Evolutionary conservation across 306 rosid genomes (phyloP).

Genomic region (Gastrolobium villosum): DNA sequence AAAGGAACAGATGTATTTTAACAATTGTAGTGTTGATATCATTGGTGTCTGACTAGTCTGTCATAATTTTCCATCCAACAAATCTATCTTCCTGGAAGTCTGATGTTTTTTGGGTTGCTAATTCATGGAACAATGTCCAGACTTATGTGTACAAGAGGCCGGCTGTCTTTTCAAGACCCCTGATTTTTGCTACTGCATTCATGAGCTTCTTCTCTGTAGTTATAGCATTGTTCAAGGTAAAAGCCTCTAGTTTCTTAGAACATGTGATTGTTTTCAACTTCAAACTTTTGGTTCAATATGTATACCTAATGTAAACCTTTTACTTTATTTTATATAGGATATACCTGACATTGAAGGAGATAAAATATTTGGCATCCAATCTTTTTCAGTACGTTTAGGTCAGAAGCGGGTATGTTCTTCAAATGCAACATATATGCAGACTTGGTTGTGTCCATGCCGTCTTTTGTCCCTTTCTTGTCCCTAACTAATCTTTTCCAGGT

Average conservation of each 20-base stretch:
- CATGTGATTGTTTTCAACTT: constrained; percentile 26
- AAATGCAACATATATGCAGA: constrained; percentile 36
- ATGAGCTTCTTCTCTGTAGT: constrained; percentile 99
- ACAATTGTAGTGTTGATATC: constrained; percentile 23
- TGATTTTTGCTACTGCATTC: constrained; percentile 91
- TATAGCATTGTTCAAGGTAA: constrained; percentile 96
- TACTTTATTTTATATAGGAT: constrained; percentile 65
- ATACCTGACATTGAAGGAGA: constrained; percentile 99
- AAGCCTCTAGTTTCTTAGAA: constrained; percentile 32
- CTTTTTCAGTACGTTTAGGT: constrained; percentile 91
- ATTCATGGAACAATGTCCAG: constrained; percentile 58
- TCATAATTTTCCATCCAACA: constrained; percentile 13
- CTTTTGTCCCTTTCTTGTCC: constrained; percentile 4
- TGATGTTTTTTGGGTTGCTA: constrained; percentile 46
- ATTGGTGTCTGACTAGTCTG: constrained; percentile 11
- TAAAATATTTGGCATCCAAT: constrained; percentile 79
- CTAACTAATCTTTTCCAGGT: constrained; percentile 68
- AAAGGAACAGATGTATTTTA: constrained; percentile 19
- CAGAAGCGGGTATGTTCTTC: constrained; percentile 71
- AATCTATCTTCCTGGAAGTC: constrained; percentile 38
- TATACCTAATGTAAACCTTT: constrained; percentile 18
- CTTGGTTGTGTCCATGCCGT: constrained; percentile 17
- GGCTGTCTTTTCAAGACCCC: constrained; percentile 74
- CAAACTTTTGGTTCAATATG: constrained; percentile 33
- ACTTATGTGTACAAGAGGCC: constrained; percentile 90